phyloP scores from a whole-genome alignment of 352 stramenopile species.

The Phytophthora citricola region DNA sequence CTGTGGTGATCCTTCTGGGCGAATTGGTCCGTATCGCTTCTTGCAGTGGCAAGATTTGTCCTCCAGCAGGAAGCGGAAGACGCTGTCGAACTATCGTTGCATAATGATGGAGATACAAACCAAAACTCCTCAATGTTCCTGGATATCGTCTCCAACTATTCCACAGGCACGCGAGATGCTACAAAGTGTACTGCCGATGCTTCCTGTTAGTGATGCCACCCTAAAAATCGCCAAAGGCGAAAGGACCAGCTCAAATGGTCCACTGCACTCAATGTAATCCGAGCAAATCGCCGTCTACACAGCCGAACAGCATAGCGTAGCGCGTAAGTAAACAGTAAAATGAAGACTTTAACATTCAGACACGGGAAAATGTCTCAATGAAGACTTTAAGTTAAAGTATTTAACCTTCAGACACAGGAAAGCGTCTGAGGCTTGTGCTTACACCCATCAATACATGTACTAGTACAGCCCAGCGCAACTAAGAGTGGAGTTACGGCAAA shows the following conservation, averaged over 20 bases:
- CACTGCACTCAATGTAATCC: not conserved
- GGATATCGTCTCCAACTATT: not conserved
- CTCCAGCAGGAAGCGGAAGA: not conserved
- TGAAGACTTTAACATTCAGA: too few relatives aligned
- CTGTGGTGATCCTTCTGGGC: not conserved
- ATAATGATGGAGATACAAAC: constrained; percentile 7
- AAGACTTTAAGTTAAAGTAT: too few relatives aligned
- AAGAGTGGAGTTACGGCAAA: too few relatives aligned
- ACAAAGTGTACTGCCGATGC: not conserved
- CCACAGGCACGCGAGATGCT: not conserved
- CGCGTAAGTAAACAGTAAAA: not conserved
- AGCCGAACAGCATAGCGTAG: not conserved
- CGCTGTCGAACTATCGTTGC: not conserved
- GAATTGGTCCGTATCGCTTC: not conserved
- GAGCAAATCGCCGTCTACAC: not conserved
- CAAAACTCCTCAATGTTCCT: not conserved
- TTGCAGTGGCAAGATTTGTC: not conserved
- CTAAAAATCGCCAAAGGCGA: constrained; percentile 1
- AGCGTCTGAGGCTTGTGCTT: not conserved
- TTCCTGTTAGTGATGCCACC: not conserved
- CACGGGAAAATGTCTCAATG: too few relatives aligned
- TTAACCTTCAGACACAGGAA: too few relatives aligned
- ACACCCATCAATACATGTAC: too few relatives aligned
- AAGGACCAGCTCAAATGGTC: constrained; percentile 12
- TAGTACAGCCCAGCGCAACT: too few relatives aligned